Evolutionary conservation across 2,329 filamentous ascomycete species (phyloP).

Genomic region (Diaporthe vexans): DNA sequence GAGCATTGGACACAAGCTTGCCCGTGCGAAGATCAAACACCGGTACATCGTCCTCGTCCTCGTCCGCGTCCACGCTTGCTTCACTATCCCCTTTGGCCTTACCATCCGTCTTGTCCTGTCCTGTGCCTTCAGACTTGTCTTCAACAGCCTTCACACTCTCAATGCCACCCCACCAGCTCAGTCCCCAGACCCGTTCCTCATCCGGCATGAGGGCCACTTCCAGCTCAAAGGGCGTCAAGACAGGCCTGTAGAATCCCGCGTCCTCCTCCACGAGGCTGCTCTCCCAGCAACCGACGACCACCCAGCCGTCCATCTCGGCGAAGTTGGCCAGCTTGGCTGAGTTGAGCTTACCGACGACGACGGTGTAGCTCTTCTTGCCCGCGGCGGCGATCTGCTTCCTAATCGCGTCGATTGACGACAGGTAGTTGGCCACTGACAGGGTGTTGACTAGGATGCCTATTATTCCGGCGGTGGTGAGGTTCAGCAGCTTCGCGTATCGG

Average conservation of each 20-base stretch:
- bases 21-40: slow-evolving; percentile 95
- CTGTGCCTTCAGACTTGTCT: slow-evolving; percentile 45
- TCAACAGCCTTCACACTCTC: slow-evolving; percentile 71
- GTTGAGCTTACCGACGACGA: slow-evolving; percentile 97
- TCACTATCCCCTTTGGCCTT: slow-evolving; percentile 42
- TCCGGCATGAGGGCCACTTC: slow-evolving; percentile 82
- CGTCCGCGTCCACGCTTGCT: slow-evolving; percentile 53
- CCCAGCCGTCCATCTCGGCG: slow-evolving; percentile 94
- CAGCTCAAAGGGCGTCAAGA: slow-evolving; percentile 96
- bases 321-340: slow-evolving; percentile 97
- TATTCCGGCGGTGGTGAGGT: slow-evolving; percentile 83
- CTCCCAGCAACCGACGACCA: slow-evolving; percentile 98
- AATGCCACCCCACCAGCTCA: slow-evolving; percentile 91
- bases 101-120: slow-evolving; percentile 42
- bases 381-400: slow-evolving; percentile 79
- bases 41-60: slow-evolving; percentile 83
- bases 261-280: slow-evolving; percentile 91
- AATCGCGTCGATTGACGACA: slow-evolving; percentile 82
- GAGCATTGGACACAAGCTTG: slow-evolving; percentile 81
- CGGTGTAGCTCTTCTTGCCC: slow-evolving; percentile 95
- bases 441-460: slow-evolving; percentile 98
- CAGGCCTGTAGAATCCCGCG: slow-evolving; percentile 84
- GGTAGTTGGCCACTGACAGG: slow-evolving; percentile 90
- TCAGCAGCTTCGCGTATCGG: slow-evolving; percentile 88
- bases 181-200: slow-evolving; percentile 84